Base-by-base conservation (phyloP, 192 early-diverging fungal species). In the Gamsiella multidivaricata region DNA sequence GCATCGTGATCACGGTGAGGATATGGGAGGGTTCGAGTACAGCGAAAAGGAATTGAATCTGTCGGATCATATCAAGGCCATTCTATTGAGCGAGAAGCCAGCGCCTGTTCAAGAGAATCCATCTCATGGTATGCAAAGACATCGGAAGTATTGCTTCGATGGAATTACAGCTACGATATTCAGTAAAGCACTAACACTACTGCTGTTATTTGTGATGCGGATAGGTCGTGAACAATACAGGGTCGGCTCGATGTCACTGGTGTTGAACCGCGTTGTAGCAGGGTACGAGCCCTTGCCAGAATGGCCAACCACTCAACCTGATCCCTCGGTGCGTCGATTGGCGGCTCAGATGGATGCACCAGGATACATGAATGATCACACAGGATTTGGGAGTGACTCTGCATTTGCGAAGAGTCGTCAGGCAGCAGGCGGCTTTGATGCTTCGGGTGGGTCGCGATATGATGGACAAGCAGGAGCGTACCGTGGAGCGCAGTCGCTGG, bases 271-370 rank as follows among this genome's bases (percentile, higher is more conserved):
- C 7, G 47, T 72, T 8, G 65, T 91, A 43, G 70, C 81, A 14
- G 93, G 92, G 18, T 97, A 97, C 73, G 84, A 89, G 49, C 80
- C 90, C 12, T 81, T 99, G 54, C 91, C 95, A 7, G 90, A 92
- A 31, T 97, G 94, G 92, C 90, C 95, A 2, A 56, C 80, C 8
- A 72, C 78, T 33, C 81, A 84, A 31, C 86, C 89, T 0, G 88
- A 91, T 53, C 58, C 84, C 0, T 79, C 84, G 0, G 74, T 87
- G 17, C 85, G 89, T 31, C 78, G 86, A 34, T 78, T 84, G 82
- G 85, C 50, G 72, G 85, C 78, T 61, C 86, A 68, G 55, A 74
- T 78, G 84, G 81, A 63, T 57, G 76, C 57, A 23, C 58, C 59
- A 39, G 78, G 60, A 61, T 79, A 49, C 45, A 82, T 70, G 56